phyloP scores from a whole-genome alignment of 345 rosid species.

The Ceriops zippeliana region DNA sequence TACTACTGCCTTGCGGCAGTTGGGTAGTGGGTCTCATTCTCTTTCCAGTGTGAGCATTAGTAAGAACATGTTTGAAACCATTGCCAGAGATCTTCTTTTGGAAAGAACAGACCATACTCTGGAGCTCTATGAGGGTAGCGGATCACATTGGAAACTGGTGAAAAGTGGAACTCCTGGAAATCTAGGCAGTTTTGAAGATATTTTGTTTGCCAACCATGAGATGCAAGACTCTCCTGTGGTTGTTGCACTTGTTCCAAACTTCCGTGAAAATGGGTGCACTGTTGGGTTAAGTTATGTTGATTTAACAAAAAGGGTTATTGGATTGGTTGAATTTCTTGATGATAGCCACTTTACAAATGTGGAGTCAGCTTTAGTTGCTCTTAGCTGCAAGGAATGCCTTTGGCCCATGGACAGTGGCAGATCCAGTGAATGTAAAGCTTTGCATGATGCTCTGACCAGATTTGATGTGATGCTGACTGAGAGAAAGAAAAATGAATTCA shows the following conservation, averaged over 20 bases:
- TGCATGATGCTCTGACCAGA: slow-evolving; percentile 63
- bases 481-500: slow-evolving; percentile 83
- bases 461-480: slow-evolving; percentile 86
- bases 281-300: slow-evolving; percentile 85
- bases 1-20: slow-evolving; percentile 74
- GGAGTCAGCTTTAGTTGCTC: slow-evolving; percentile 87
- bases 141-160: slow-evolving; percentile 84
- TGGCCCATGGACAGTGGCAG: slow-evolving; percentile 69
- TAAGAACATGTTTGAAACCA: slow-evolving; percentile 84
- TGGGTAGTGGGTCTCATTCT: slow-evolving; percentile 64
- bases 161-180: slow-evolving; percentile 91
- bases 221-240: slow-evolving; percentile 92
- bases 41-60: slow-evolving; percentile 83
- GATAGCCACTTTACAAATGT: slow-evolving; percentile 88
- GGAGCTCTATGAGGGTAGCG: slow-evolving; percentile 85
- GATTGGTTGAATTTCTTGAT: slow-evolving; percentile 90
- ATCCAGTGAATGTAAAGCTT: slow-evolving; percentile 48
- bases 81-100: slow-evolving; percentile 78
- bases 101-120: slow-evolving; percentile 88
- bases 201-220: slow-evolving; percentile 87
- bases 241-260: slow-evolving; percentile 60
- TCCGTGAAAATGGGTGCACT: slow-evolving; percentile 62
- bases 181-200: slow-evolving; percentile 92
- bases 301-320: slow-evolving; percentile 67
- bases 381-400: slow-evolving; percentile 95